Conservation (phyloP, 2,329 filamentous ascomycete species). For the Trichophyton benhamiae region DNA sequence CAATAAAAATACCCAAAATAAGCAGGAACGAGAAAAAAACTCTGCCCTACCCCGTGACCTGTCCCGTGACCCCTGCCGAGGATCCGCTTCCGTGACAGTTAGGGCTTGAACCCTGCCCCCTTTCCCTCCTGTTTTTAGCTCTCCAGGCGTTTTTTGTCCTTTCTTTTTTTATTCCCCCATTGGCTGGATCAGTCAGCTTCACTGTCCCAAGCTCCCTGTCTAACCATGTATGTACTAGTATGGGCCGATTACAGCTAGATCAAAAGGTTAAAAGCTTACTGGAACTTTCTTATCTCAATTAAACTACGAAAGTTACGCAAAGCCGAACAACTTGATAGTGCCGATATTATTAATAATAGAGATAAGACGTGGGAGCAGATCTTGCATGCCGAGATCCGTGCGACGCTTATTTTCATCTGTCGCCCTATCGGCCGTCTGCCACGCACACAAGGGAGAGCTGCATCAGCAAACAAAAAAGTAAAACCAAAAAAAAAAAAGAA, state of each 20-base stretch:
- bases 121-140: background rate
- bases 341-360: too few relatives aligned
- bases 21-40: background rate
- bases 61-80: background rate
- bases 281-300: background rate
- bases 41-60: conserved; percentile 3
- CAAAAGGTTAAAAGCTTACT: background rate
- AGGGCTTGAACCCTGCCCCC: background rate
- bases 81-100: background rate
- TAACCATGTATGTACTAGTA: background rate
- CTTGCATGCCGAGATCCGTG: conserved; percentile 4
- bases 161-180: background rate
- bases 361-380: background rate
- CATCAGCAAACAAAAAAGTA: too few relatives aligned
- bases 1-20: background rate
- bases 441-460: background rate
- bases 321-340: background rate
- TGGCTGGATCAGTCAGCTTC: background rate
- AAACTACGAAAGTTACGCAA: background rate
- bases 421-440: conserved; percentile 2
- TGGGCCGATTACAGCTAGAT: too few relatives aligned
- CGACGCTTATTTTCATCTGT: background rate
- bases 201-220: too few relatives aligned
- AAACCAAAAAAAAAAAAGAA: too few relatives aligned
- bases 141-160: background rate